A percentile compares a stretch with the other conserved stretches of the same genome.
These are phyloP conservation scores for Tulasnella sp. DNA, from an alignment of 768 basidiomycete genomes.

Conservation along the genomic window DNA sequence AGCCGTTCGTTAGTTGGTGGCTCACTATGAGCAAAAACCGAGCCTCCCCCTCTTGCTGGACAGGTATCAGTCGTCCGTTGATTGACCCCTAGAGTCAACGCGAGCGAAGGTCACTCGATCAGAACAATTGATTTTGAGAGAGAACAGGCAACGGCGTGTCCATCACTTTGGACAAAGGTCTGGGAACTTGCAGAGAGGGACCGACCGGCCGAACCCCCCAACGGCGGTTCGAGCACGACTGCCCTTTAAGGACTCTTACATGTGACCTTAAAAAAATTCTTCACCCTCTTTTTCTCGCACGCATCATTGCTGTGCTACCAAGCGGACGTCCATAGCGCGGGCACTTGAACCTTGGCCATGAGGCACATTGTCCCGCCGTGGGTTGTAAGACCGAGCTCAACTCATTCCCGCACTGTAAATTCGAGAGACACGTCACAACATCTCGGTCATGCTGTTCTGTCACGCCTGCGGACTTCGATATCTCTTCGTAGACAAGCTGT, in stretches of 20 bases:
- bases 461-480: not conserved
- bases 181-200: too few relatives aligned
- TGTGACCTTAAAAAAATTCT: not conserved
- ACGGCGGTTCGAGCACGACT: not conserved
- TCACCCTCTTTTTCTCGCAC: not conserved
- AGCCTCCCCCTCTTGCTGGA: too few relatives aligned
- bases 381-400: not conserved
- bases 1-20: too few relatives aligned
- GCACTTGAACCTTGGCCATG: not conserved
- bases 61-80: too few relatives aligned
- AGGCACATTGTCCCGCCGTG: not conserved
- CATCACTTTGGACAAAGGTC: too few relatives aligned
- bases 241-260: not conserved
- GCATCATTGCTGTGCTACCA: not conserved
- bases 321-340: not conserved
- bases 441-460: not conserved
- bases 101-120: too few relatives aligned
- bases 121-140: too few relatives aligned
- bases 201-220: too few relatives aligned
- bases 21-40: too few relatives aligned
- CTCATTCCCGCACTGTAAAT: not conserved
- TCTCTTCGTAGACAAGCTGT: not conserved
- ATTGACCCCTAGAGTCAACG: too few relatives aligned
- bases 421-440: not conserved
- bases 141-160: too few relatives aligned